Conservation (phyloP, 306 rosid species). For the Heteromeles arbutifolia region DNA sequence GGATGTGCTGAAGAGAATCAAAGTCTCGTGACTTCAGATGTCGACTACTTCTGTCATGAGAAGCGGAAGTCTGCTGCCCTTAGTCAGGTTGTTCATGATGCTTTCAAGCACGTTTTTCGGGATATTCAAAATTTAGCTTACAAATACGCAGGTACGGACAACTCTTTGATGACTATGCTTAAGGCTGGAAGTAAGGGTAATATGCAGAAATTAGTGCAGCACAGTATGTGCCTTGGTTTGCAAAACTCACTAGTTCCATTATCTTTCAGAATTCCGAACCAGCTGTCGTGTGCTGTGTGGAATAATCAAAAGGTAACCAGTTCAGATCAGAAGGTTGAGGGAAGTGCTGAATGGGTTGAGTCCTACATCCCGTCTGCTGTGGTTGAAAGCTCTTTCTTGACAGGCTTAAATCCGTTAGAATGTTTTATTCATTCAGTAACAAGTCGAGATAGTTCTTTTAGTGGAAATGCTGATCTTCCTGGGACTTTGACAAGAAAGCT, state of each 20-base stretch:
- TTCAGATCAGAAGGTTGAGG: slow-evolving; percentile 29
- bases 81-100: slow-evolving; percentile 79
- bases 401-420: slow-evolving; percentile 87
- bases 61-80: slow-evolving; percentile 66
- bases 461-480: slow-evolving; percentile 94
- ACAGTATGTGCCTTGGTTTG: slow-evolving; percentile 90
- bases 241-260: slow-evolving; percentile 79
- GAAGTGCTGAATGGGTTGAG: slow-evolving; percentile 29
- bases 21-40: slow-evolving; percentile 28
- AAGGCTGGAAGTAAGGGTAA: slow-evolving; percentile 99
- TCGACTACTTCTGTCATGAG: slow-evolving; percentile 45
- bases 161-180: slow-evolving; percentile 63
- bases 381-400: slow-evolving; percentile 67
- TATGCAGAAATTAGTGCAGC: slow-evolving; percentile 71
- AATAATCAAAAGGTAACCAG: slow-evolving; percentile 47
- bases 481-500: slow-evolving; percentile 81
- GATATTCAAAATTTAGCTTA: slow-evolving; percentile 65
- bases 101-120: slow-evolving; percentile 67
- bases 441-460: slow-evolving; percentile 75
- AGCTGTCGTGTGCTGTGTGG: slow-evolving; percentile 82
- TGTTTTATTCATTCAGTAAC: slow-evolving; percentile 94
- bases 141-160: slow-evolving; percentile 52
- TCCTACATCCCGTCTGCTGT: slow-evolving; percentile 81
- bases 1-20: slow-evolving; percentile 40
- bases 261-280: slow-evolving; percentile 62